phyloP scores from a whole-genome alignment of 2,329 filamentous ascomycete genomes.

The Colletotrichum aenigma region DNA sequence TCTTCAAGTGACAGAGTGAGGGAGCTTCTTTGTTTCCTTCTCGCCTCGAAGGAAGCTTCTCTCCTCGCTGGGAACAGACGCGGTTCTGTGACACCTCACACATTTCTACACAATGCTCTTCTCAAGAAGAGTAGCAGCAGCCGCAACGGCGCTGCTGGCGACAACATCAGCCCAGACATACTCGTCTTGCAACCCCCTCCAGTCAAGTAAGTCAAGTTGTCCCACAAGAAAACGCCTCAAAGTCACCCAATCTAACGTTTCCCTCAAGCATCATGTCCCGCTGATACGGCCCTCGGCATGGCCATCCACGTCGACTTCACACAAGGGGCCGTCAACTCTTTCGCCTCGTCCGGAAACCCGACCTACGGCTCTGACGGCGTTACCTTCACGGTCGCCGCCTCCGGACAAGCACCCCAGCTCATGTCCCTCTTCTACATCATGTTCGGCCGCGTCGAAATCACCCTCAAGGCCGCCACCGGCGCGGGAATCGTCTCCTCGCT shows the following conservation, averaged over 20 bases:
- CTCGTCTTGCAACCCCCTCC: conserved; percentile 43
- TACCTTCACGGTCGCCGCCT: conserved; percentile 76
- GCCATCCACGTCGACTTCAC: conserved; percentile 86
- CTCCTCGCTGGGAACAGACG: background rate
- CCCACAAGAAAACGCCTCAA: background rate
- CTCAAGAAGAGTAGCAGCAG: conserved; percentile 15
- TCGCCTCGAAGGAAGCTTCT: background rate
- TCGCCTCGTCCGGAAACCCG: conserved; percentile 71
- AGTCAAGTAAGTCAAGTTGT: conserved; percentile 28
- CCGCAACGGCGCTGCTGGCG: conserved; percentile 25
- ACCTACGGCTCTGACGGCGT: conserved; percentile 80
- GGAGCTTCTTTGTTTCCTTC: background rate
- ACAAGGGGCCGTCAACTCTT: conserved; percentile 77
- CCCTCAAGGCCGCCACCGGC: conserved; percentile 84
- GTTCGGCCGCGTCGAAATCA: conserved; percentile 91
- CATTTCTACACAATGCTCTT: conserved; percentile 12
- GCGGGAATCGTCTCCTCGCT: conserved; percentile 92
- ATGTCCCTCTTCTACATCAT: conserved; percentile 97
- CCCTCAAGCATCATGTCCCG: conserved; percentile 63
- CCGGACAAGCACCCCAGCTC: conserved; percentile 86
- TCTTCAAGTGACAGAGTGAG: background rate
- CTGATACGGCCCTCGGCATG: conserved; percentile 81
- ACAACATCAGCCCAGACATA: conserved; percentile 41
- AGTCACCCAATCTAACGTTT: background rate
- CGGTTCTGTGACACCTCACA: background rate